phyloP scores from a whole-genome alignment of 805 yeast genomes.

The Suhomyces sp. region DNA sequence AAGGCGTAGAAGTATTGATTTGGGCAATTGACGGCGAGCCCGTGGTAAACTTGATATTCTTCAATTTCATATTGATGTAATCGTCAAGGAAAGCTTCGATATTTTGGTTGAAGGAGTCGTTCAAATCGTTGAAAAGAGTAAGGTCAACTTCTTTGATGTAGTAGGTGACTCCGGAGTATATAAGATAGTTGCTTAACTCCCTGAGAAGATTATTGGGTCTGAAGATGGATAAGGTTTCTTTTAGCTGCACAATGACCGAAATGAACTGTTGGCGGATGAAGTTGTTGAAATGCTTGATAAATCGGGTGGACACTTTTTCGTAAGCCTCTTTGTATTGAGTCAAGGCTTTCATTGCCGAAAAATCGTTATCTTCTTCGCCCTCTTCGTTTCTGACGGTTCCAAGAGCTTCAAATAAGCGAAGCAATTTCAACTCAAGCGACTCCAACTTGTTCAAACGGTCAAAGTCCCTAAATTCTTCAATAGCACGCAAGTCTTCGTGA shows the following conservation, averaged over 20 bases:
- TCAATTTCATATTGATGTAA: conserved; percentile 20
- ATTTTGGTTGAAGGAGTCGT: conserved; percentile 36
- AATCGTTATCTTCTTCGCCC: conserved; percentile 42
- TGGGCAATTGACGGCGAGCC: background rate
- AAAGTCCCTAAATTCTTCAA: conserved; percentile 49
- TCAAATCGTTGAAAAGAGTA: conserved; percentile 46
- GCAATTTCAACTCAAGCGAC: conserved; percentile 52
- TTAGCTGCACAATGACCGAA: conserved; percentile 38
- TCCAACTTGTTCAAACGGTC: conserved; percentile 43
- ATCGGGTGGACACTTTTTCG: conserved; percentile 51
- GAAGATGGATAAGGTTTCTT: conserved; percentile 25
- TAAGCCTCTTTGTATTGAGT: conserved; percentile 61
- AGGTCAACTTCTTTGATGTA: conserved; percentile 57
- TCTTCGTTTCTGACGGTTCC: conserved; percentile 53
- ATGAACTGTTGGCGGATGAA: conserved; percentile 38
- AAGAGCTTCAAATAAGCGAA: conserved; percentile 61
- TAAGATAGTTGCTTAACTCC: conserved; percentile 26
- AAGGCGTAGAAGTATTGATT: conserved; percentile 12
- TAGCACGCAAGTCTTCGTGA: conserved; percentile 46
- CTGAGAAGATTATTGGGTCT: conserved; percentile 19
- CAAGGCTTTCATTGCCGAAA: conserved; percentile 70
- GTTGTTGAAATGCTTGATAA: conserved; percentile 44
- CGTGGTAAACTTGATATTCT: conserved; percentile 13
- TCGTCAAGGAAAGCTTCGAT: conserved; percentile 28
- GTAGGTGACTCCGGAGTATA: conserved; percentile 33